These are phyloP conservation scores for Penicillium crustosum DNA, from an alignment of 2,329 filamentous ascomycete genomes.

Conservation along the genomic window DNA sequence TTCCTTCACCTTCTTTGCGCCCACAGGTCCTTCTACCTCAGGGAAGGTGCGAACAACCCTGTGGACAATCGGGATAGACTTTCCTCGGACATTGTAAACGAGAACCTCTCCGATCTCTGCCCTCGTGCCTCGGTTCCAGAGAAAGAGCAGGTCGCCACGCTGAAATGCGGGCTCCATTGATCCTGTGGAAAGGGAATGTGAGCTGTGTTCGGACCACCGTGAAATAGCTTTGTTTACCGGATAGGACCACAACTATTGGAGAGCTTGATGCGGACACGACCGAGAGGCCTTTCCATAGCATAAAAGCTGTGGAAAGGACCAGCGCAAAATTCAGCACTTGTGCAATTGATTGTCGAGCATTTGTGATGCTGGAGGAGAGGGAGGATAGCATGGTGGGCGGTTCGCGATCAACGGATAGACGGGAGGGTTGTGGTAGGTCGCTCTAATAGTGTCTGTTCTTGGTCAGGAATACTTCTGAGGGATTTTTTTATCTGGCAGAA, in stretches of 20 bases:
- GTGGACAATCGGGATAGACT: conserved; percentile 98
- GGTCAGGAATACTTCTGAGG: background rate
- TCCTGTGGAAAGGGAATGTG: background rate
- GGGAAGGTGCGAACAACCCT: conserved; percentile 72
- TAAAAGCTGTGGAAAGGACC: conserved; percentile 67
- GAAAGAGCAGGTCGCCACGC: conserved; percentile 61
- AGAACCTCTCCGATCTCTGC: conserved; percentile 72
- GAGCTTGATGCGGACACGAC: conserved; percentile 72
- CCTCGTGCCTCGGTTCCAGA: conserved; percentile 62
- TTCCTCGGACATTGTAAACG: conserved; percentile 58
- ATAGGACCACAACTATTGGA: conserved; percentile 66
- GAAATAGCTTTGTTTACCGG: conserved; percentile 40
- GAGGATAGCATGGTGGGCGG: conserved; percentile 63
- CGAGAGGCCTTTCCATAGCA: conserved; percentile 76
- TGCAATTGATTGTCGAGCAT: conserved; percentile 75
- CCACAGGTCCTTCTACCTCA: conserved; percentile 40
- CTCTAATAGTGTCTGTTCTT: background rate
- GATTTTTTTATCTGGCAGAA: background rate
- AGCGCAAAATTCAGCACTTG: conserved; percentile 90
- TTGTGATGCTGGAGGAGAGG: conserved; percentile 58
- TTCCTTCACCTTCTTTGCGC: conserved; percentile 38
- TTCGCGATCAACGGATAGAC: conserved; percentile 12
- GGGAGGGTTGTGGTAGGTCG: conserved; percentile 3
- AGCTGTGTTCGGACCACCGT: background rate
- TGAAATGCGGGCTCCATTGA: conserved; percentile 69